Evolutionary conservation across 2,329 filamentous ascomycete species (phyloP).

Genomic region (Triangularia setosa): DNA sequence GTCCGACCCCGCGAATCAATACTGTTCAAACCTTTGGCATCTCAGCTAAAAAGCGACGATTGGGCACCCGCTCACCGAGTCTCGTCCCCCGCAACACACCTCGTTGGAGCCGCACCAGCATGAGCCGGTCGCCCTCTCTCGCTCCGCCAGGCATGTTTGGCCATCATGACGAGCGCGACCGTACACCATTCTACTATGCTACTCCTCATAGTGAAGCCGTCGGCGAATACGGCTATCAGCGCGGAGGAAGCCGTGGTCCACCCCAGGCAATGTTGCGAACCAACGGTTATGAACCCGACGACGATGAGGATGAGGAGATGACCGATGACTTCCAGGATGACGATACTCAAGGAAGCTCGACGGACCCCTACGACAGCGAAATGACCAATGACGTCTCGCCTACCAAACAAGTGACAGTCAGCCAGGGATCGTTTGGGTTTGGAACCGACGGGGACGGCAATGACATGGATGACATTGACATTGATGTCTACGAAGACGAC

Average conservation of each 20-base stretch:
- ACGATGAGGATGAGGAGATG: slow-evolving; percentile 33
- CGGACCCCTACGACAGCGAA: slow-evolving; percentile 30
- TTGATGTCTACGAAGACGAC: slow-evolving; percentile 31
- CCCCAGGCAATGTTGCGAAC: slow-evolving; percentile 9
- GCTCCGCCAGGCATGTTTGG: slow-evolving; percentile 39
- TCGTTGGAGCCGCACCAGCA: slow-evolving; percentile 44
- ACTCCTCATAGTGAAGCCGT: slow-evolving; percentile 67
- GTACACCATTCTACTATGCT: slow-evolving; percentile 66
- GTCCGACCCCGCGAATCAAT: slow-evolving; percentile 26
- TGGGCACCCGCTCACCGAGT: slow-evolving; percentile 57
- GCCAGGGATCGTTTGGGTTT: slow-evolving; percentile 13
- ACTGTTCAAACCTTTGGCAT: slow-evolving; percentile 34
- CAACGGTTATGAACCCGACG: slow-evolving; percentile 30
- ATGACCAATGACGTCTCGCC: slow-evolving; percentile 35
- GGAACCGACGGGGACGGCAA: slow-evolving; percentile 26
- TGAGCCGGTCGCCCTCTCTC: slow-evolving; percentile 33
- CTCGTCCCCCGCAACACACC: slow-evolving; percentile 49
- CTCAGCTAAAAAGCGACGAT: slow-evolving; percentile 37
- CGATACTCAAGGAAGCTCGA: slow-evolving; percentile 17
- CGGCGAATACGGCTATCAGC: slow-evolving; percentile 35
- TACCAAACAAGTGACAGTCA: neutral
- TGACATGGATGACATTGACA: slow-evolving; percentile 29
- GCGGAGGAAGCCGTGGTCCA: slow-evolving; percentile 23
- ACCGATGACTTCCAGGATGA: slow-evolving; percentile 30
- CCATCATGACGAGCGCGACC: slow-evolving; percentile 30